Conservation (phyloP, 2,329 filamentous ascomycete genomes). For the Aureobasidium sp. region DNA sequence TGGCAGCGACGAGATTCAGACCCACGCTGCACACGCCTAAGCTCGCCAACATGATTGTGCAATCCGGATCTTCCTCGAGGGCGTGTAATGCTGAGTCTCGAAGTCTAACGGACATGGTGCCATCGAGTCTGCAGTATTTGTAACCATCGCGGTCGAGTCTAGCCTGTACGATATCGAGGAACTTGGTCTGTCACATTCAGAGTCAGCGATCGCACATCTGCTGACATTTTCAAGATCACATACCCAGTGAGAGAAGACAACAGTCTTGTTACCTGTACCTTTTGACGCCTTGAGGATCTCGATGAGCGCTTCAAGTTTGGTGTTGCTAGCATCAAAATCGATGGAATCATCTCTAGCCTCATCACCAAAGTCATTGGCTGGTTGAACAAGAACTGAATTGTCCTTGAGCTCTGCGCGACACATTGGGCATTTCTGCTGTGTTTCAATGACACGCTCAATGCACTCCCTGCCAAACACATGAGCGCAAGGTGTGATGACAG, state of each 20-base stretch:
- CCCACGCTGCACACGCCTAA: slow-evolving; percentile 77
- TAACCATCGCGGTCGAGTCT: slow-evolving; percentile 55
- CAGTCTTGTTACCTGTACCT: slow-evolving; percentile 57
- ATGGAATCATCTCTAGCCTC: slow-evolving; percentile 35
- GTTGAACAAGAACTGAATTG: slow-evolving; percentile 52
- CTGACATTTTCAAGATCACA: slow-evolving; percentile 32
- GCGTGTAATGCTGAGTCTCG: slow-evolving; percentile 64
- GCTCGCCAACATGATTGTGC: slow-evolving; percentile 71
- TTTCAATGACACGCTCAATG: slow-evolving; percentile 63
- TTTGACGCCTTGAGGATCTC: slow-evolving; percentile 64
- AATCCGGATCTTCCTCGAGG: slow-evolving; percentile 58
- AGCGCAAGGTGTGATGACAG: slow-evolving; percentile 77
- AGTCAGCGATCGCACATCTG: neutral
- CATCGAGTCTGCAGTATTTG: slow-evolving; percentile 66
- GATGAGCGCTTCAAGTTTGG: slow-evolving; percentile 72
- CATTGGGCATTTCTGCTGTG: slow-evolving; percentile 75
- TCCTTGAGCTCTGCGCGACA: slow-evolving; percentile 62
- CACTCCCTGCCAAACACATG: slow-evolving; percentile 70
- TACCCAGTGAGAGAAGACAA: slow-evolving; percentile 66
- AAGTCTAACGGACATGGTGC: slow-evolving; percentile 60
- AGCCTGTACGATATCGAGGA: slow-evolving; percentile 61
- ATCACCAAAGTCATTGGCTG: slow-evolving; percentile 45
- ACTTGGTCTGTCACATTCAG: slow-evolving; percentile 32
- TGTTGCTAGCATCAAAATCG: slow-evolving; percentile 58
- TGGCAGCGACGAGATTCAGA: slow-evolving; percentile 75